Evolutionary conservation across 2,329 filamentous ascomycete species (phyloP).

Genomic region (Niveomyces coronatus): DNA sequence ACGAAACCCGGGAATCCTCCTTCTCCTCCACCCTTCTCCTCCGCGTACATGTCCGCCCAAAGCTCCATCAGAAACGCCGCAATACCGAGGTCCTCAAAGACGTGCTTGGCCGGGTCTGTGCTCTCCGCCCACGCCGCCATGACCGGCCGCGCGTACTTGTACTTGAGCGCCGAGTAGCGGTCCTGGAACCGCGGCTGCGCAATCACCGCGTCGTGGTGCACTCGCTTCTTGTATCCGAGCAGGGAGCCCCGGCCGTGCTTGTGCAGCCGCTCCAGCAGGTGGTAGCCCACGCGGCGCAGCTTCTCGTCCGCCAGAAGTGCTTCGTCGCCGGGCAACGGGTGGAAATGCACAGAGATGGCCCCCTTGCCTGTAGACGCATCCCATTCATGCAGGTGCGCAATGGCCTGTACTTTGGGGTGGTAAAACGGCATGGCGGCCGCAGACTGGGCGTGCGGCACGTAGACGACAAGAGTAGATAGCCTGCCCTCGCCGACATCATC

Average conservation of each 20-base stretch:
- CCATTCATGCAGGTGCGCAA: constrained; percentile 70
- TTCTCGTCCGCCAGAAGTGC: constrained; percentile 24
- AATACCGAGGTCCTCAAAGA: constrained; percentile 89
- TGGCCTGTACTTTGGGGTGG: constrained; percentile 63
- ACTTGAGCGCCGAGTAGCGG: constrained; percentile 71
- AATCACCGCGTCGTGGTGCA: constrained; percentile 73
- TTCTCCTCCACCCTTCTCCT: constrained; percentile 16
- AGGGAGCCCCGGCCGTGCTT: constrained; percentile 61
- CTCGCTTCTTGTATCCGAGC: constrained; percentile 66
- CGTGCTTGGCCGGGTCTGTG: constrained; percentile 82
- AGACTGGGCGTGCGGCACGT: constrained; percentile 60
- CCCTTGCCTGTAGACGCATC: constrained; percentile 31
- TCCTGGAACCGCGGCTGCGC: constrained; percentile 70
- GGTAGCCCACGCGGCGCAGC: constrained; percentile 56
- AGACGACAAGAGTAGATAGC: constrained; percentile 46
- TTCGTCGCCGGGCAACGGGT: constrained; percentile 33
- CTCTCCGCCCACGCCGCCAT: constrained; percentile 73
- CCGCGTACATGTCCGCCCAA: constrained; percentile 73
- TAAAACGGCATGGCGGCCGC: constrained; percentile 70
- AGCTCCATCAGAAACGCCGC: constrained; percentile 87
- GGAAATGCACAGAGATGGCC: constrained; percentile 49
- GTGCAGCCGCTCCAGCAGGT: constrained; percentile 56
- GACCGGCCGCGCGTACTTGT: constrained; percentile 61
- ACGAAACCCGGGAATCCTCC: constrained; percentile 90
- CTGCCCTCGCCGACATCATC: constrained; percentile 15